Evolutionary conservation across 2,329 filamentous ascomycete genomes (phyloP), one percentile per base, ranked within the genome.

Genomic region (Xylaria sp.): DNA sequence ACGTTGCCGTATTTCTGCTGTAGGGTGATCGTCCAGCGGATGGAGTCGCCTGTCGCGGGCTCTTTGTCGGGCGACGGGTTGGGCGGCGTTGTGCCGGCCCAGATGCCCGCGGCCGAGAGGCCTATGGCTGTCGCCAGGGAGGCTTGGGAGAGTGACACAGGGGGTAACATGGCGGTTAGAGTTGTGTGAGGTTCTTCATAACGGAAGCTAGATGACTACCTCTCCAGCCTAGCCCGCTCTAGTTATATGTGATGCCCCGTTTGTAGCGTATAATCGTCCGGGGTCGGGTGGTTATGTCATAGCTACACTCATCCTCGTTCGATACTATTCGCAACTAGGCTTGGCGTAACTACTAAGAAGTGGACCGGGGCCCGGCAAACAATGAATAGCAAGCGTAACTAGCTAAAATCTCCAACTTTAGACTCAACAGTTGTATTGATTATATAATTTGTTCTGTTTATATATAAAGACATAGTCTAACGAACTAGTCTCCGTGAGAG

Each of bases 101-200:
- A 51, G 20, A 65, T 56, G 20, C 66, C 66, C 1, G 62, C 62
- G 39, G 66, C 56, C 28, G 61, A 64, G 5, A 69, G 56, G 32
- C 61, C 66, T 34, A 69, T 64, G 10, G 66, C 66, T 15, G 61
- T 62, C n/a, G 66, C 56, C 15, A 69, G 56, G 9, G 56, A 69
- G 52, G 56, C 62, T 39, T 69, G 66, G 0, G 66, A 56, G 32
- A 69, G 8, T 10, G 23, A 54, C 3, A 25, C 18, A 13, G 44
- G 20, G 20, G 54, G 8, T 51, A 41, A 7, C 65, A 68, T 68
- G 18, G 25, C 12, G 25, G n/a, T 28, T 13, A 58, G 15, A 37
- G 34, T 10, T 37, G 8, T 8, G 39, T 32, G 20, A 32, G 23
- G 15, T 5, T 3, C 3, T 32, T 46, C 56, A 12, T 4, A 9